phyloP scores from a whole-genome alignment of 2,329 filamentous ascomycete genomes.

The Chaetomium sp. region DNA sequence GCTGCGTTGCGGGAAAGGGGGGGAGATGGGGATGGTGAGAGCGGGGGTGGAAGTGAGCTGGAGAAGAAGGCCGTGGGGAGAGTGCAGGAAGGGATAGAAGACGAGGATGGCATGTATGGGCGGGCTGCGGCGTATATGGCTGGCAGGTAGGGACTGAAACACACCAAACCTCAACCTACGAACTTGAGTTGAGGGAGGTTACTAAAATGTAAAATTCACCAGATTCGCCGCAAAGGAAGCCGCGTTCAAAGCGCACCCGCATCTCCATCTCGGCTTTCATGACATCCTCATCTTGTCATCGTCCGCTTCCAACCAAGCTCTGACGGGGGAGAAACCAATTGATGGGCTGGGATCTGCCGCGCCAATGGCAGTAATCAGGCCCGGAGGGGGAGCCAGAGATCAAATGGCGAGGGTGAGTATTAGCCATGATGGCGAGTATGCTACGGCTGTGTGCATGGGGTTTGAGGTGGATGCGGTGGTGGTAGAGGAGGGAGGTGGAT shows the following conservation, averaged over 20 bases:
- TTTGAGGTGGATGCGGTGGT: conserved; percentile 14
- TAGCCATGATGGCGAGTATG: conserved; percentile 81
- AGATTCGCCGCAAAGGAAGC: conserved; percentile 63
- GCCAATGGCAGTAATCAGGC: conserved; percentile 39
- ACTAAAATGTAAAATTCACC: not conserved
- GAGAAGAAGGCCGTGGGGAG: not conserved
- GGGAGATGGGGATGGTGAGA: not conserved
- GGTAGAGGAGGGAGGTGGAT: no score
- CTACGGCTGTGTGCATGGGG: conserved; percentile 61
- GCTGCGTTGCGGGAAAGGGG: not conserved
- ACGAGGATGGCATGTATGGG: not conserved
- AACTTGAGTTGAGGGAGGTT: not conserved
- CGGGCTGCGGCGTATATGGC: conserved; percentile 32
- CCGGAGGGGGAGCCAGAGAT: conserved; percentile 26
- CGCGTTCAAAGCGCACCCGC: conserved; percentile 62
- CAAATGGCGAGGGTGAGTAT: conserved; percentile 68
- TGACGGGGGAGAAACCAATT: conserved; percentile 28
- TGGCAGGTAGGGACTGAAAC: conserved; percentile 33
- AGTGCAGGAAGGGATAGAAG: not conserved
- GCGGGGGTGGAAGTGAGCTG: not conserved
- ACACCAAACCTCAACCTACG: no score
- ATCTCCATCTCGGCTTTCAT: conserved; percentile 54
- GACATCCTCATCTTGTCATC: conserved; percentile 43
- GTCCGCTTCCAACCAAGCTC: not conserved
- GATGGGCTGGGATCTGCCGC: conserved; percentile 14